Base-by-base conservation (phyloP, 2,329 filamentous ascomycete species). In the Trichoderma gracile region DNA sequence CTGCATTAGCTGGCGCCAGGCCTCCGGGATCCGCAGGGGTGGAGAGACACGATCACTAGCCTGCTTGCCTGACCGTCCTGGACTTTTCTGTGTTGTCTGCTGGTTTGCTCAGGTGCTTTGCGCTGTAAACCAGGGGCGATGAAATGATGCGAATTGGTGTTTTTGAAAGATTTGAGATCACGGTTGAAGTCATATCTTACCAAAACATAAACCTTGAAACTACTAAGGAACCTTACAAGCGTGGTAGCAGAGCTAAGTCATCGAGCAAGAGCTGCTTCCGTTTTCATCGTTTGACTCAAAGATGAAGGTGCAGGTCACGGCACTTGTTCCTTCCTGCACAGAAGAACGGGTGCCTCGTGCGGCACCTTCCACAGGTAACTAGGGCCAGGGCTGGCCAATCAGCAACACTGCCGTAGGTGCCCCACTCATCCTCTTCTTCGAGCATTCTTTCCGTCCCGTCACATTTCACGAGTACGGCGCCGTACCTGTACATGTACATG, bases 1-100 rank as follows among this genome's bases (percentile, higher is more conserved):
- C 59, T 62, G 49, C 59, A 62, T 42, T 53, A 62, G 59, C 59
- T 27, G 49, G 59, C 49, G 59, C 59, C 49, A 62, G 59, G 49
- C 40, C 38, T 62, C 49, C 59, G 59, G 58, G 59, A 62, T 54
- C 59, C 59, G 59, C 49, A 9, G 19, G 40, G 46, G 45, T 42
- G 57, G 50, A 42, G 47, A 52, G 47, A 61, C 58, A 23, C 21
- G 47, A 52, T 43, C 23, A n/a, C 40, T 50, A 50, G 57, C 46
- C 46, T 38, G 23, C 49, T 50, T 42, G 57, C 33, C 46, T 30
- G 46, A 50, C 43, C 19, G 23, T 27, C 21, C 5, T 57, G 42
- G n/a, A 27, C 45, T 54, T 46, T 50, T 53, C n/a, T 45, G 42
- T 38, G 17, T 25, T 30, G 47, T 43, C 25, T 14, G 47, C 23